phyloP scores from a whole-genome alignment of 768 basidiomycete species.

The Hydnomerulius pinastri region DNA sequence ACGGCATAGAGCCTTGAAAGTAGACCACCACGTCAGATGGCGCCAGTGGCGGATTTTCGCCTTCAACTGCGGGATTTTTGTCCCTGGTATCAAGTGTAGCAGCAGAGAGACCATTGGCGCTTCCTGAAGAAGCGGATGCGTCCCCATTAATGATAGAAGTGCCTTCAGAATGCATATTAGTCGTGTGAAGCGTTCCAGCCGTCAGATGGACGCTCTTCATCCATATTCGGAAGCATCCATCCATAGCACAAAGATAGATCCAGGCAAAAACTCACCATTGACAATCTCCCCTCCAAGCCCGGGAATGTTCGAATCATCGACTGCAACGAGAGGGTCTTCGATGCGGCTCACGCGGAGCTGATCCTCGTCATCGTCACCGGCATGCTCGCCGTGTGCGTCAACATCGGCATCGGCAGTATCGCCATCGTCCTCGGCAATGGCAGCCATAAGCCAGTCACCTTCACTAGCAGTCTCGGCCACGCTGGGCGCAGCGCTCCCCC shows the following conservation, averaged over 20 bases:
- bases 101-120: conserved; percentile 14
- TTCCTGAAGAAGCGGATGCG: conserved; percentile 35
- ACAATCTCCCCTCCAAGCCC: conserved; percentile 34
- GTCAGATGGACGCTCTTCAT: conserved; percentile 43
- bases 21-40: conserved; percentile 21
- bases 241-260: conserved; percentile 35
- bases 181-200: conserved; percentile 48
- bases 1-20: conserved; percentile 11
- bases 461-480: conserved; percentile 65
- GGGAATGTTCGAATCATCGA: conserved; percentile 33
- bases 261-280: conserved; percentile 56
- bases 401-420: conserved; percentile 59
- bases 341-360: conserved; percentile 45
- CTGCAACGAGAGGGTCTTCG: conserved; percentile 40
- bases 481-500: conserved; percentile 67
- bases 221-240: conserved; percentile 48
- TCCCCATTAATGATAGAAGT: conserved; percentile 38
- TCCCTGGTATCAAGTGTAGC: conserved; percentile 17
- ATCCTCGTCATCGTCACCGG: conserved; percentile 47
- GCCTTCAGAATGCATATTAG: conserved; percentile 55
- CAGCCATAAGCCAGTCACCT: conserved; percentile 88
- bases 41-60: conserved; percentile 28
- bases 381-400: conserved; percentile 50
- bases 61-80: conserved; percentile 18
- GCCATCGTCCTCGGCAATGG: conserved; percentile 72